phyloP scores from a whole-genome alignment of 768 basidiomycete species.

The Xerocomus potaroensis region DNA sequence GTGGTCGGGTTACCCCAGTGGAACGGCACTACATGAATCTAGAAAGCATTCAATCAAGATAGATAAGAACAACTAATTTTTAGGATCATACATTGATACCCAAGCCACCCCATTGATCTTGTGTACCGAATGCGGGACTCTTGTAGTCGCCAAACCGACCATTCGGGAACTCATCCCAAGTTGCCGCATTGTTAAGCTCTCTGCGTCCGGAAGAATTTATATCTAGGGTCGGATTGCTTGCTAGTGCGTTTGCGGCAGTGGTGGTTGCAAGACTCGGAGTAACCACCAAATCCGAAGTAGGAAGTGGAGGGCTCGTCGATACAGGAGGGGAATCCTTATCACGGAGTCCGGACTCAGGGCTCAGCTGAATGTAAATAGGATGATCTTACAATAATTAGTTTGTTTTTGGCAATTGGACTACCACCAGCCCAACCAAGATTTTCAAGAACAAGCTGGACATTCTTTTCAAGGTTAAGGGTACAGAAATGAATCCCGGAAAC shows the following conservation, averaged over 20 bases:
- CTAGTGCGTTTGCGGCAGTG: conserved; percentile 54
- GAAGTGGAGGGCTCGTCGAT: conserved; percentile 26
- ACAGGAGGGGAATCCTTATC: conserved; percentile 40
- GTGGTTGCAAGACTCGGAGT: conserved; percentile 63
- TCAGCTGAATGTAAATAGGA: conserved; percentile 4
- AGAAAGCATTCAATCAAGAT: background rate
- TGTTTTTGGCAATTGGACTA: conserved; percentile 46
- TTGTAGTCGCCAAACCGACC: conserved; percentile 97
- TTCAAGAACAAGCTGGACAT: conserved; percentile 82
- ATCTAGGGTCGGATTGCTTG: conserved; percentile 45
- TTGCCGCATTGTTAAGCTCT: conserved; percentile 70
- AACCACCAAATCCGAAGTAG: conserved; percentile 42
- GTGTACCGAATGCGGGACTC: conserved; percentile 89
- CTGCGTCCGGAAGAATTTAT: conserved; percentile 58
- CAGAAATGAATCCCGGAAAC: conserved; percentile 87
- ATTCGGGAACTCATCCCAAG: conserved; percentile 97
- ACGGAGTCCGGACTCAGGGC: conserved; percentile 3
- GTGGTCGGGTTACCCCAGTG: conserved; percentile 72
- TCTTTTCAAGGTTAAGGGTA: conserved; percentile 96
- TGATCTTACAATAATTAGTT: conserved; percentile 56
- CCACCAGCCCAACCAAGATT: conserved; percentile 65
- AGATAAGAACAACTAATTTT: background rate
- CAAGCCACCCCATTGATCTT: conserved; percentile 73
- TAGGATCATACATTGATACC: conserved; percentile 47
- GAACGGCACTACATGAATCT: conserved; percentile 60